Conservation (phyloP, 2,329 filamentous ascomycete species). For the Exophiala sp. region DNA sequence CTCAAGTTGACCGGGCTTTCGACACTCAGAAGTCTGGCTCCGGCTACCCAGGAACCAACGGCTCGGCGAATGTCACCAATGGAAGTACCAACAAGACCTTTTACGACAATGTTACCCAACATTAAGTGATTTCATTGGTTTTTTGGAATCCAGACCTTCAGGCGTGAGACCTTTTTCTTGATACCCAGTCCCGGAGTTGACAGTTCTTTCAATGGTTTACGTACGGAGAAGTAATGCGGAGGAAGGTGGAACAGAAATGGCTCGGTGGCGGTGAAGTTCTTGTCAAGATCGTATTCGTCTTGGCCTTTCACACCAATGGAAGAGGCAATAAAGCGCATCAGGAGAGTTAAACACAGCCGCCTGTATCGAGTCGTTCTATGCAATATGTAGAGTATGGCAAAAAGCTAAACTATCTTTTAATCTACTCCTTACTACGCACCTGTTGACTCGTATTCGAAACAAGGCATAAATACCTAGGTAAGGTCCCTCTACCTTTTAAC, state of each 20-base stretch:
- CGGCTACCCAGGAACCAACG: not conserved
- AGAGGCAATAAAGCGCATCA: not conserved
- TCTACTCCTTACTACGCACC: no score
- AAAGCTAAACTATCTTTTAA: not conserved
- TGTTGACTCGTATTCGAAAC: no score
- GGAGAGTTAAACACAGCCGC: not conserved
- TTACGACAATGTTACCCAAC: slow-evolving; percentile 24
- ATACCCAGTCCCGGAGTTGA: slow-evolving; percentile 10
- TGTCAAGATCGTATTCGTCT: not conserved
- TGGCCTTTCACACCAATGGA: not conserved
- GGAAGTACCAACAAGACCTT: slow-evolving; percentile 18
- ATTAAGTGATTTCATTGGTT: not conserved
- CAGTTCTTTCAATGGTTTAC: not conserved
- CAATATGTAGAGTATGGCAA: not conserved
- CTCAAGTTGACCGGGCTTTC: slow-evolving; percentile 43
- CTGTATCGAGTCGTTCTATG: not conserved
- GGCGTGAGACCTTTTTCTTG: slow-evolving; percentile 5
- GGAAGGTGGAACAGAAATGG: not conserved
- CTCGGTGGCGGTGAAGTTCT: no score
- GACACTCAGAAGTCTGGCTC: slow-evolving; percentile 17
- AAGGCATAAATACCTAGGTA: no score
- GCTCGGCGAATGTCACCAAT: slow-evolving; percentile 15
- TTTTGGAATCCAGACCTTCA: not conserved
- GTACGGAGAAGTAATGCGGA: not conserved
- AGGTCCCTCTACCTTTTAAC: no score